Percentiles rank a stretch among this genome's conserved stretches.
Evolutionary conservation across 495 filamentous ascomycete genomes (phyloP).

Genomic region (Xylaria castorea): DNA sequence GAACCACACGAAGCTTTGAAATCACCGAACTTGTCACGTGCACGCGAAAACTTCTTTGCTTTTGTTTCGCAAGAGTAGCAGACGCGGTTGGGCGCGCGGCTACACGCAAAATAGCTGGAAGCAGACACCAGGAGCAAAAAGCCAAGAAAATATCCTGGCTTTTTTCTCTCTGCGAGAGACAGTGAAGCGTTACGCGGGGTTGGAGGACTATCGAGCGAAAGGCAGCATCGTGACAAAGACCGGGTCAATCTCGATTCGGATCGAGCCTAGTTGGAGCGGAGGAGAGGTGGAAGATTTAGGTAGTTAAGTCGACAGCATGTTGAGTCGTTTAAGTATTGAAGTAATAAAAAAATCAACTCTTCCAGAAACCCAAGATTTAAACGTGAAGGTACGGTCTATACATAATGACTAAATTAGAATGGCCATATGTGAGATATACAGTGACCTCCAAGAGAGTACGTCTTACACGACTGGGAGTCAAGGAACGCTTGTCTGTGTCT

Average conservation of each 20-base stretch:
- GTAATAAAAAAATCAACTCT: conserved; percentile 1
- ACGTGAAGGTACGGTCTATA: neutral
- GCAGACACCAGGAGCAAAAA: neutral
- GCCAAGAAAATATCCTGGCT: neutral
- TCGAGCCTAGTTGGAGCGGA: conserved; percentile 8
- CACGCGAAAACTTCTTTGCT: conserved; percentile 2
- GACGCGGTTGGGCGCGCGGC: conserved; percentile 15
- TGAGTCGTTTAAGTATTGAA: conserved; percentile 26
- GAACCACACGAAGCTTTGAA: conserved; percentile 17
- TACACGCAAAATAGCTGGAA: neutral
- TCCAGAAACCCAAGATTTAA: neutral
- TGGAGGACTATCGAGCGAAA: conserved; percentile 14
- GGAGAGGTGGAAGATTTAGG: conserved; percentile 9
- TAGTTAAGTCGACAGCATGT: conserved; percentile 17
- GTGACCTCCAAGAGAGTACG: neutral
- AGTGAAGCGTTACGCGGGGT: conserved; percentile 5
- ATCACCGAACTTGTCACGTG: conserved; percentile 6
- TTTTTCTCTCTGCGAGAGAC: neutral
- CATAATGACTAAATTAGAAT: neutral
- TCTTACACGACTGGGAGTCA: neutral
- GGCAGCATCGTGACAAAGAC: neutral
- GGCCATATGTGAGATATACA: neutral
- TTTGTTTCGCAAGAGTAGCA: conserved; percentile 9
- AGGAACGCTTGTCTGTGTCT: neutral
- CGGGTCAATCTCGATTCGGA: neutral